Conservation (phyloP, 176 grass and related monocot species). For the Tuctoria greenei region DNA sequence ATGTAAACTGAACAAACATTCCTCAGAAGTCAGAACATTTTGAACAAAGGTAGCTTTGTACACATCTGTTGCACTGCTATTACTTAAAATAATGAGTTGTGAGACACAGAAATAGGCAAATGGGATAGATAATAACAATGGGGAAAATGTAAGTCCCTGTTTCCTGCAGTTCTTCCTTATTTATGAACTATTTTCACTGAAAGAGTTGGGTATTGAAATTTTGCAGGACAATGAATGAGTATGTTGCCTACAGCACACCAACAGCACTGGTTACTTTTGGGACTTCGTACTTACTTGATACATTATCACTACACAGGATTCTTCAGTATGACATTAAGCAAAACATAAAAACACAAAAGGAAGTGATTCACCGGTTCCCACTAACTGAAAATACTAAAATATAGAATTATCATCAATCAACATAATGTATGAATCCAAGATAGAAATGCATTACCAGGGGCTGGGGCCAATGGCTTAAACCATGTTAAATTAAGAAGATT, state of each 20-base stretch:
- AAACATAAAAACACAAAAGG: slow-evolving; percentile 21
- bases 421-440: slow-evolving; percentile 34
- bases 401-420: slow-evolving; percentile 26
- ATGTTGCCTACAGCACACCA: not conserved
- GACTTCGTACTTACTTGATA: too few species aligned
- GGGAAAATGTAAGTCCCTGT: not conserved
- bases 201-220: not conserved
- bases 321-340: slow-evolving; percentile 25
- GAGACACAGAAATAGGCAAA: not conserved
- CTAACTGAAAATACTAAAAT: slow-evolving; percentile 16
- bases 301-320: not conserved
- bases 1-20: not conserved
- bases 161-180: not conserved
- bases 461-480: slow-evolving; percentile 61
- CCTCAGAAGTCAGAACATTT: not conserved
- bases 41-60: not conserved
- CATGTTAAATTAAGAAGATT: slow-evolving; percentile 92
- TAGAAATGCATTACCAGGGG: slow-evolving; percentile 63
- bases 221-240: not conserved
- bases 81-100: not conserved
- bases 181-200: not conserved
- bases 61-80: not conserved
- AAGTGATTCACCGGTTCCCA: not conserved
- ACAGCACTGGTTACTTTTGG: not conserved
- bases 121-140: not conserved